Evolutionary conservation across 2,329 filamentous ascomycete species (phyloP).

Genomic region (Paracoccidioides lutzii): DNA sequence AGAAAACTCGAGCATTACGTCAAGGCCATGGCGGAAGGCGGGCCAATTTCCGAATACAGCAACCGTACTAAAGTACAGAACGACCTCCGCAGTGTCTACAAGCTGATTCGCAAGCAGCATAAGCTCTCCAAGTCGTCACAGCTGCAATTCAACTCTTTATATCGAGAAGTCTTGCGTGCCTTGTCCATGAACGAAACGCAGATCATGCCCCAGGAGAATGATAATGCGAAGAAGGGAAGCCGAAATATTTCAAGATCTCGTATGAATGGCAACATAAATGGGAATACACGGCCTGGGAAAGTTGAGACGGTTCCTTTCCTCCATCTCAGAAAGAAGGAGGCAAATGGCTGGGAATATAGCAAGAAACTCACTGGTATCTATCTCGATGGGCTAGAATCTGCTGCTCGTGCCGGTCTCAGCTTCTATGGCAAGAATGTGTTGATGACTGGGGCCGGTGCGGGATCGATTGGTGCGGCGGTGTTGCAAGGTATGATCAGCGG

Average conservation of each 20-base stretch:
- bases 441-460: constrained; percentile 96
- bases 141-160: constrained; percentile 88
- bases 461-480: constrained; percentile 94
- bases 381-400: constrained; percentile 79
- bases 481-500: constrained; percentile 91
- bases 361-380: constrained; percentile 94
- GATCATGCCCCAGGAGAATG: constrained; percentile 79
- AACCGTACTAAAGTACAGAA: constrained; percentile 97
- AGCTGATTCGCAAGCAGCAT: constrained; percentile 96
- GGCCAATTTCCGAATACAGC: constrained; percentile 96
- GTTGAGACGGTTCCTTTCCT: constrained; percentile 96
- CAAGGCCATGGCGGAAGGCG: constrained; percentile 94
- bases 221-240: constrained; percentile 44
- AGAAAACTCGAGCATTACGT: constrained; percentile 98
- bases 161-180: constrained; percentile 86
- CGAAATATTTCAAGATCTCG: constrained; percentile 32
- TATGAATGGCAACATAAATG: neutral
- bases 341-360: constrained; percentile 97
- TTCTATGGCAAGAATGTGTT: constrained; percentile 92
- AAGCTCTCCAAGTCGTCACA: constrained; percentile 94
- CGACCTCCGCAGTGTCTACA: constrained; percentile 89
- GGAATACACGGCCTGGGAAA: constrained; percentile 48
- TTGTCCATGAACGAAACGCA: constrained; percentile 97
- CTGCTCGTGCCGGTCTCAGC: constrained; percentile 73
- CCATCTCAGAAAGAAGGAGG: constrained; percentile 90